Evolutionary conservation across 192 early-diverging fungal species (phyloP), one percentile per base, ranked within the genome.

Genomic region (Coemansia sp.): DNA sequence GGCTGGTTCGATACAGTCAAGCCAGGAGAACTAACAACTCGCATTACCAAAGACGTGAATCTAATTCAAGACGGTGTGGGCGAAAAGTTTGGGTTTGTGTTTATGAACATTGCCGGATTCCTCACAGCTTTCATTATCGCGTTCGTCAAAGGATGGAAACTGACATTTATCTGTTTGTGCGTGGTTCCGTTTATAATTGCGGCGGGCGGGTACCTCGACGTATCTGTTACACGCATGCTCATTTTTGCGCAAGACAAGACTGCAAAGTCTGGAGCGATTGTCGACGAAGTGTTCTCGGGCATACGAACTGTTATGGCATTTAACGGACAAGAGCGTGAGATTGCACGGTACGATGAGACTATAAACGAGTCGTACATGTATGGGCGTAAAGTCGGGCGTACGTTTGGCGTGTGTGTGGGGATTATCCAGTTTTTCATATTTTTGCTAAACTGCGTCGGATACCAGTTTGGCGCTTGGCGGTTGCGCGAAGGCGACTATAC

Each of bases 21-120:
- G 66, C 82, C 86, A 40, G 93, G 91, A 56, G 87, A 88, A 50
- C 79, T 96, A 46, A 89, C 90, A 8, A 91, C 93, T 18, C 88
- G 93, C 40, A 84, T 96, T 48, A 87, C 92, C 47, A 83, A 86
- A 50, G 92, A 96, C 56, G 93, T 88, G 17, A 86, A 88, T 47
- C 56, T 93, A 36, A 85, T 93, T 26, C 91, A 95, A 72, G 94
- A 95, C 68, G 93, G 90, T 50, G 85, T 96, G 24, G 84, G 84
- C 25, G 92, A 93, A 54, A 96, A 96, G 61, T 82, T 91, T 20
- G 87, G 88, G 40, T 70, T 90, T 34, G 75, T 87, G 40, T 57
- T 92, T 44, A 74, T 82, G 64, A 76, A 82, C 38, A 34, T 86
- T 18, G 81, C 84, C 14, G 82, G 83, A 1, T 95, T 93, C 54